Conservation (phyloP, 2,329 filamentous ascomycete species). For the Sarocladium brachiariae region DNA sequence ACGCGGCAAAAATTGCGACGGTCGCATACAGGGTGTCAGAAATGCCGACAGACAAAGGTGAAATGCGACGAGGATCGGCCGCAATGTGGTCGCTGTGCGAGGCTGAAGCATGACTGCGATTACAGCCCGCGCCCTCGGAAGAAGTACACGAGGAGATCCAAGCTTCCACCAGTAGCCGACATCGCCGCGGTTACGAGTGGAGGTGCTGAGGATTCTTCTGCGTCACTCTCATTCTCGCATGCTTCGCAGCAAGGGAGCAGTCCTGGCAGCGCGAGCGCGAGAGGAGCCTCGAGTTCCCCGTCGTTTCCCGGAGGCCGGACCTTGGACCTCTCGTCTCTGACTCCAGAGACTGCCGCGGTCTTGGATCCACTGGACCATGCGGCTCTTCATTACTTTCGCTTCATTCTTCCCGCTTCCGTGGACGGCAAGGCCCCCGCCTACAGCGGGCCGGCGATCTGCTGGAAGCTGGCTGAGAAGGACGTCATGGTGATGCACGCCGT, state of each 20-base stretch:
- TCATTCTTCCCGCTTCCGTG: background rate
- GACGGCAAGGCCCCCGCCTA: background rate
- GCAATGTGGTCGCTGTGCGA: background rate
- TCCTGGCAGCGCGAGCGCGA: too few relatives aligned
- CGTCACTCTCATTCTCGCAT: too few relatives aligned
- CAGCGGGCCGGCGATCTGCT: background rate
- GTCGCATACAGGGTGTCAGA: background rate
- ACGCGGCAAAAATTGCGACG: background rate
- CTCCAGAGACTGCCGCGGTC: background rate
- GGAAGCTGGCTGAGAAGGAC: background rate
- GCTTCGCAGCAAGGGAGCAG: too few relatives aligned
- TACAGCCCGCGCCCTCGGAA: background rate
- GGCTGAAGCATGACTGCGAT: background rate
- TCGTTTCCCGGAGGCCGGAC: background rate
- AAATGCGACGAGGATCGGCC: background rate
- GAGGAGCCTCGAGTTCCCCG: too few relatives aligned
- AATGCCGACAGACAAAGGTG: conserved; percentile 1
- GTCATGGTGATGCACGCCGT: background rate
- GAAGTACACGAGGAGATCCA: background rate
- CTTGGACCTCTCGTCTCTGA: background rate
- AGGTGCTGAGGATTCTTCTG: too few relatives aligned
- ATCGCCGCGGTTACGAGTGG: background rate
- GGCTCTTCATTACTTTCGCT: background rate
- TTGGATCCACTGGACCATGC: background rate
- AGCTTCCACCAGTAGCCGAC: background rate